phyloP scores from a whole-genome alignment of 75 land plant genomes.

The Cupressus sempervirens region DNA sequence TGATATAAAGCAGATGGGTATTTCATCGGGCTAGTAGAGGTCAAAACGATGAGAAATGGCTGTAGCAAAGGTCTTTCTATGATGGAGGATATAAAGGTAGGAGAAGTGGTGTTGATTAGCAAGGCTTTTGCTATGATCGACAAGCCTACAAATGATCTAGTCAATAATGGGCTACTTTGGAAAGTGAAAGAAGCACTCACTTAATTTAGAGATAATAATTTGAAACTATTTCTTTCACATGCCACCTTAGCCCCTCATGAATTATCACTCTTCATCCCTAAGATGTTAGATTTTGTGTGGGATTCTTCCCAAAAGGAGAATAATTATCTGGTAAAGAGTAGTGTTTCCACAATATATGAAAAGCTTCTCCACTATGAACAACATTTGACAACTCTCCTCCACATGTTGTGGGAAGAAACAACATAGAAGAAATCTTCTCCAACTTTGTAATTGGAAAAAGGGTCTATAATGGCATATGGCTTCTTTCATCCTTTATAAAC shows the following conservation, averaged over 20 bases:
- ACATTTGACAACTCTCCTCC: not conserved
- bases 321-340: too few species aligned
- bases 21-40: constrained; percentile 4
- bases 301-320: not conserved
- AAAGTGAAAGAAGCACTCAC: constrained; percentile 9
- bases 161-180: constrained; percentile 34
- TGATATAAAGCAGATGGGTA: not conserved
- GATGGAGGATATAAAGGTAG: not conserved
- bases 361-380: not conserved
- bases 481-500: not conserved
- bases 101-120: constrained; percentile 4
- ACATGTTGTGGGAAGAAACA: too few species aligned
- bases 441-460: not conserved
- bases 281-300: not conserved
- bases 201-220: not conserved
- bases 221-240: not conserved
- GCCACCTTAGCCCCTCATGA: not conserved
- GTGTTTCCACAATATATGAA: not conserved
- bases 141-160: not conserved
- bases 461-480: constrained; percentile 1
- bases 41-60: not conserved
- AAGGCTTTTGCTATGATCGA: not conserved
- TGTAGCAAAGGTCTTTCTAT: not conserved
- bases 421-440: too few species aligned
- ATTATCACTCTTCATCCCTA: not conserved